Conservation (phyloP, 2,329 filamentous ascomycete genomes). For the Neurospora sp. region DNA sequence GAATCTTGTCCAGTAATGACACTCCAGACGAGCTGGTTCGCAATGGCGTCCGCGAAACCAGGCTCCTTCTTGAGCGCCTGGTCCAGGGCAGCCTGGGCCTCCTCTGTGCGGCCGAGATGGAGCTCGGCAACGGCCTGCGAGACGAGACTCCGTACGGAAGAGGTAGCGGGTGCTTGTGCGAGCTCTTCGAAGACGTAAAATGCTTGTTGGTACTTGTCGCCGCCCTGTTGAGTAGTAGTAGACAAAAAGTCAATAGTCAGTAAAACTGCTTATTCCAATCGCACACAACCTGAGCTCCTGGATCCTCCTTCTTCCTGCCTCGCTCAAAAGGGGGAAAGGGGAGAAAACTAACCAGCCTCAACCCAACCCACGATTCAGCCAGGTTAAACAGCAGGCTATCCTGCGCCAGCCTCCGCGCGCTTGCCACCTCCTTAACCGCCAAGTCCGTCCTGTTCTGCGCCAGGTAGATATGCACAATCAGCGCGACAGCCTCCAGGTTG, state of each 20-base stretch:
- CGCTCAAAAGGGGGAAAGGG: not conserved
- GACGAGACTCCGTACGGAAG: slow-evolving; percentile 65
- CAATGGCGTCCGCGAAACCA: slow-evolving; percentile 62
- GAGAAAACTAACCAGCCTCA: slow-evolving; percentile 58
- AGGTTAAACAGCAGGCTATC: slow-evolving; percentile 89
- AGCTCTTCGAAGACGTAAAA: slow-evolving; percentile 98
- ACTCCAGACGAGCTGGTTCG: slow-evolving; percentile 73
- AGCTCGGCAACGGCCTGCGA: slow-evolving; percentile 86
- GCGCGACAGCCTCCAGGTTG: slow-evolving; percentile 68
- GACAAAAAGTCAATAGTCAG: not conserved
- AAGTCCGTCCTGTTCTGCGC: slow-evolving; percentile 86
- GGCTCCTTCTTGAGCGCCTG: slow-evolving; percentile 69
- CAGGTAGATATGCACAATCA: slow-evolving; percentile 88
- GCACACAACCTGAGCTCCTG: no score
- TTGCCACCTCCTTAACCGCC: slow-evolving; percentile 77
- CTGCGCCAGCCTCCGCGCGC: slow-evolving; percentile 87
- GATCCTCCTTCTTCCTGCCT: not conserved
- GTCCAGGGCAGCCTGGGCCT: slow-evolving; percentile 77
- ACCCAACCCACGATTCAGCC: slow-evolving; percentile 88
- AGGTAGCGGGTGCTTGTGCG: slow-evolving; percentile 73
- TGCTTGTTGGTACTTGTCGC: slow-evolving; percentile 89
- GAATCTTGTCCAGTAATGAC: slow-evolving; percentile 65
- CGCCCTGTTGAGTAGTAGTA: slow-evolving; percentile 50
- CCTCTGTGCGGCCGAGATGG: slow-evolving; percentile 78
- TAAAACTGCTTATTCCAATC: slow-evolving; percentile 5